Conservation (phyloP, 345 rosid genomes). For the Syzygium aqueum region DNA sequence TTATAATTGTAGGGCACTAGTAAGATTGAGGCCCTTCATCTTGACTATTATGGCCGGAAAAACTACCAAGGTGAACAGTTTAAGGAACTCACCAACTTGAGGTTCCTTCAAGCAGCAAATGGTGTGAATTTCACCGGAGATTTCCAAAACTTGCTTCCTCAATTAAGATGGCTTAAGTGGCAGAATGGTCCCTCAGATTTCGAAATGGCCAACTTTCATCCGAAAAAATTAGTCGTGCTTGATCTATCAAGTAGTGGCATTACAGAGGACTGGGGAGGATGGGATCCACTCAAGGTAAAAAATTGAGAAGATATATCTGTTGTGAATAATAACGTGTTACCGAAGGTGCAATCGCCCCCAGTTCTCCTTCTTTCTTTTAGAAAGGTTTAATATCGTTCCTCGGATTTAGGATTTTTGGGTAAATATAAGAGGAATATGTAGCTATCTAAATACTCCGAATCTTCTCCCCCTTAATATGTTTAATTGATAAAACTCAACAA, state of each 20-base stretch:
- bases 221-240: too few species aligned
- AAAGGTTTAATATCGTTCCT: not conserved
- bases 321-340: not conserved
- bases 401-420: not conserved
- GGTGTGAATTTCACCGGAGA: too few species aligned
- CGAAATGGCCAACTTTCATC: too few species aligned
- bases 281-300: not conserved
- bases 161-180: too few species aligned
- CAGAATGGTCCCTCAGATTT: too few species aligned
- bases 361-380: not conserved
- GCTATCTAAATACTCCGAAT: rapidly evolving
- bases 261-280: too few species aligned
- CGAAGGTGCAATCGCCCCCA: rapidly evolving
- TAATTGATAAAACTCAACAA: not conserved
- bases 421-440: not conserved
- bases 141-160: too few species aligned
- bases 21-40: not conserved
- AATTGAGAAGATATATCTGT: not conserved
- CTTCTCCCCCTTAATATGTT: too few species aligned
- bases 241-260: too few species aligned
- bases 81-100: not conserved
- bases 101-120: not conserved
- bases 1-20: not conserved
- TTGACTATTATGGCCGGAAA: not conserved
- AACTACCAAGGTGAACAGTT: not conserved